Conservation (phyloP, 2,329 filamentous ascomycete species). For the Cladosporium velox region DNA sequence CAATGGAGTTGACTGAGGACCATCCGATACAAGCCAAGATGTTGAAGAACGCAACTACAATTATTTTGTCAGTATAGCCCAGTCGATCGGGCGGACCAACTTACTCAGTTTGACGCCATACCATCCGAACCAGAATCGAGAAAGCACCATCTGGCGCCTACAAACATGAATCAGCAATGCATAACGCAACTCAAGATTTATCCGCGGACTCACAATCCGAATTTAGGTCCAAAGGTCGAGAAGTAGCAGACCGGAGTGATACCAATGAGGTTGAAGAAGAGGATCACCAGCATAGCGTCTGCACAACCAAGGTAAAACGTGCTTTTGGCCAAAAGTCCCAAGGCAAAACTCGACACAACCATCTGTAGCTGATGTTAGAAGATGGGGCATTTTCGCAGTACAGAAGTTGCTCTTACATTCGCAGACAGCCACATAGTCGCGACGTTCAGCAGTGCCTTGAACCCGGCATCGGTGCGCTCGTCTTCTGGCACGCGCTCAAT, state of each 20-base stretch:
- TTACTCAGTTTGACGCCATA: constrained; percentile 47
- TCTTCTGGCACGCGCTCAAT: constrained; percentile 73
- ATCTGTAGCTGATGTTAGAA: constrained; percentile 43
- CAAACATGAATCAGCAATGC: not conserved
- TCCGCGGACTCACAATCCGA: constrained; percentile 56
- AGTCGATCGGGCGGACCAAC: not conserved
- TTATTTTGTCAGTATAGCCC: not conserved
- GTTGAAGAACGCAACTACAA: constrained; percentile 68
- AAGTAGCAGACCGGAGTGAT: constrained; percentile 73
- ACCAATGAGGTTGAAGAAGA: constrained; percentile 77
- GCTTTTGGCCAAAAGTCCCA: constrained; percentile 70
- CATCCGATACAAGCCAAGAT: constrained; percentile 72
- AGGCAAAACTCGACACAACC: constrained; percentile 74
- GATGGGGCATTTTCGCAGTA: not conserved
- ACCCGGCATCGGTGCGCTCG: constrained; percentile 65
- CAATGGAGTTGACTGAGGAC: constrained; percentile 76
- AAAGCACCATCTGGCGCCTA: constrained; percentile 73
- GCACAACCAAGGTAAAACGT: constrained; percentile 71
- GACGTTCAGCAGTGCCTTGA: constrained; percentile 59
- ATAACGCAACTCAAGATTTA: not conserved
- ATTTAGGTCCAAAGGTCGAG: constrained; percentile 72
- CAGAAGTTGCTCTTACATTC: constrained; percentile 46
- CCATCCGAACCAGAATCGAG: constrained; percentile 71
- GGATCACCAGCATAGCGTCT: constrained; percentile 69
- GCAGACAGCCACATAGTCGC: constrained; percentile 77